Evolutionary conservation across 768 basidiomycete species (phyloP).

Genomic region (Gelatoporia subvermispora): DNA sequence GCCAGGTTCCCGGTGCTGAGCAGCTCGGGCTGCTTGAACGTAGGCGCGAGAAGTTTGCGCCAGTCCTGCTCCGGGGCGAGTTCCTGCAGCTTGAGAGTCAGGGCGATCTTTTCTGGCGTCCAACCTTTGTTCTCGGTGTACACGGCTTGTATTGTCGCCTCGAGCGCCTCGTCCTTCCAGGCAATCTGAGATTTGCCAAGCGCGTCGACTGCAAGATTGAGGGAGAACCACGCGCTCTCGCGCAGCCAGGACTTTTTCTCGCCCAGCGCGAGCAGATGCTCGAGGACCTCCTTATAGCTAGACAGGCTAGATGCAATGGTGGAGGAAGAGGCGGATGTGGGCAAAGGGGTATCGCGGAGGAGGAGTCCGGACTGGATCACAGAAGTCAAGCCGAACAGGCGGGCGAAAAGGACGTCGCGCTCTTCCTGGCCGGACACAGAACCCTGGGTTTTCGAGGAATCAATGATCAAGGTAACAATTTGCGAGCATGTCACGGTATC

Average conservation of each 20-base stretch:
- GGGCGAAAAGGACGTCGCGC: slow-evolving; percentile 87
- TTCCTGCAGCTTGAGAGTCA: slow-evolving; percentile 67
- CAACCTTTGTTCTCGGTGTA: slow-evolving; percentile 55
- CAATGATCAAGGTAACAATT: slow-evolving; percentile 69
- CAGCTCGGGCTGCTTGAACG: slow-evolving; percentile 72
- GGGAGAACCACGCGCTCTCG: slow-evolving; percentile 87
- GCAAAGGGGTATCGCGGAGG: slow-evolving; percentile 53
- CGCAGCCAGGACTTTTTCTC: slow-evolving; percentile 86
- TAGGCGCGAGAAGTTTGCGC: slow-evolving; percentile 57
- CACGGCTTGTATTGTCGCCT: slow-evolving; percentile 43
- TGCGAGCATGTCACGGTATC: slow-evolving; percentile 74
- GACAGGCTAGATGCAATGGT: slow-evolving; percentile 51
- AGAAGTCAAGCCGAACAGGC: slow-evolving; percentile 84
- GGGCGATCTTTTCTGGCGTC: slow-evolving; percentile 86
- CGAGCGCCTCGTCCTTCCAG: slow-evolving; percentile 69
- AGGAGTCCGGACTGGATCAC: slow-evolving; percentile 83
- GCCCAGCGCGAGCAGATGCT: slow-evolving; percentile 61
- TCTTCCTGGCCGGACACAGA: slow-evolving; percentile 89
- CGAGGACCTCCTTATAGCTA: slow-evolving; percentile 55
- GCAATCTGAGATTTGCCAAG: slow-evolving; percentile 51
- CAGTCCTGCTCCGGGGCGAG: slow-evolving; percentile 60
- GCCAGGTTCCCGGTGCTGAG: slow-evolving; percentile 70
- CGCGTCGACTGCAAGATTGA: slow-evolving; percentile 59
- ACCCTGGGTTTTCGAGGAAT: slow-evolving; percentile 64
- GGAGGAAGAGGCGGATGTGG: slow-evolving; percentile 47